These are phyloP conservation scores for Pelargonium cotyledonis DNA, from an alignment of 441 rosid species.

Conservation along the genomic window DNA sequence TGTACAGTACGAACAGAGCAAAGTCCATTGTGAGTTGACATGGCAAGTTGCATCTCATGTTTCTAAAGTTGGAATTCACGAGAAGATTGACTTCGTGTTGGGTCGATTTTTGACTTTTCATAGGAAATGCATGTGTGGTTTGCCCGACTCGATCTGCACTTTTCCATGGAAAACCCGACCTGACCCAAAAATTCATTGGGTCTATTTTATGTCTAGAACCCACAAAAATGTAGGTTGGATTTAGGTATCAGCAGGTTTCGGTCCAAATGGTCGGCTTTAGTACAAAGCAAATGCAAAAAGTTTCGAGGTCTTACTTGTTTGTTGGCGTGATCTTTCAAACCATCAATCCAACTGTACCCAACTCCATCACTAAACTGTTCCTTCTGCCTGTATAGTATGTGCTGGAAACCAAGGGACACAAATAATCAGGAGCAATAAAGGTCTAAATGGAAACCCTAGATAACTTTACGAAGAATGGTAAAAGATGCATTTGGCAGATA, in stretches of 20 bases:
- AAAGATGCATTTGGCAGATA: neutral
- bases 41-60: neutral
- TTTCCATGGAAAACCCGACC: too few species aligned
- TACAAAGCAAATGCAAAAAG: neutral
- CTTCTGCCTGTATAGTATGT: constrained; percentile 85
- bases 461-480: too few species aligned
- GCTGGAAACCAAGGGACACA: constrained; percentile 35
- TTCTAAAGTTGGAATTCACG: neutral
- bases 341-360: constrained; percentile 96
- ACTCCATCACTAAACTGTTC: constrained; percentile 98
- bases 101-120: too few species aligned
- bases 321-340: constrained; percentile 79
- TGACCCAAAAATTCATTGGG: too few species aligned
- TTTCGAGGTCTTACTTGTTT: constrained; percentile 37
- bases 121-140: too few species aligned
- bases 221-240: too few species aligned
- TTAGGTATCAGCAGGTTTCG: too few species aligned
- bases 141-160: too few species aligned
- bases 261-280: too few species aligned
- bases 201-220: too few species aligned
- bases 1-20: constrained; percentile 25
- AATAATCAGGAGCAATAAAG: neutral
- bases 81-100: neutral
- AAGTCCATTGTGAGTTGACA: neutral
- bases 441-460: too few species aligned